Conservation (phyloP, 1,284 basidiomycete species). For the Cryptococcus jaspeensis region DNA sequence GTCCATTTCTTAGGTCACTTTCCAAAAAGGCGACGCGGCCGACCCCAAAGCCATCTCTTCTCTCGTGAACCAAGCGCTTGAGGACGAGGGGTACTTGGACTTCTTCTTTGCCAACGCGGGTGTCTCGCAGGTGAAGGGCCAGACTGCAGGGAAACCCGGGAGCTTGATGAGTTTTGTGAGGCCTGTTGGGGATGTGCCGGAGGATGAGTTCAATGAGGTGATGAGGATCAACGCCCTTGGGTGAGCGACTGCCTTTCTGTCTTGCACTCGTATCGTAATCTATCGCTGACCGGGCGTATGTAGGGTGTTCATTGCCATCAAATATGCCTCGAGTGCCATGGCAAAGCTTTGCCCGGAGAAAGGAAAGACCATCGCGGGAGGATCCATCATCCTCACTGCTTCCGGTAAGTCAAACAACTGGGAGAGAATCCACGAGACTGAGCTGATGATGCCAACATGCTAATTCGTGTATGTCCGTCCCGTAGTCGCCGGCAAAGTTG, state of each 20-base stretch:
- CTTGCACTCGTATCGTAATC: not conserved
- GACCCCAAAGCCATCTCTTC: slow-evolving; percentile 68
- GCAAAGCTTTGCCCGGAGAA: slow-evolving; percentile 61
- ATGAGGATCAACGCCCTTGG: slow-evolving; percentile 80
- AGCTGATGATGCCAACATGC: no score
- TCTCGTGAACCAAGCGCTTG: slow-evolving; percentile 68
- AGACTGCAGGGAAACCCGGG: not conserved
- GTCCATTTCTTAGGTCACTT: no score
- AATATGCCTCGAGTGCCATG: slow-evolving; percentile 82
- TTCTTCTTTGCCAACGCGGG: slow-evolving; percentile 89
- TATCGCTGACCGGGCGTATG: not conserved
- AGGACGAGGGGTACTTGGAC: slow-evolving; percentile 81
- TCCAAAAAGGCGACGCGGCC: slow-evolving; percentile 75
- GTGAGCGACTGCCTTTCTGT: slow-evolving; percentile 53
- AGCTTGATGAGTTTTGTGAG: not conserved
- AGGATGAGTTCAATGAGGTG: slow-evolving; percentile 68
- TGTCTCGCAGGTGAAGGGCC: not conserved
- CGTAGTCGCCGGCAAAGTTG: slow-evolving; percentile 76
- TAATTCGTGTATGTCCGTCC: no score
- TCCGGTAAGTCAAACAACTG: not conserved
- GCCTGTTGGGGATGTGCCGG: slow-evolving; percentile 41
- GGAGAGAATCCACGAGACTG: no score
- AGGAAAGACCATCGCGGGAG: slow-evolving; percentile 67
- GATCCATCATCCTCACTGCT: slow-evolving; percentile 79
- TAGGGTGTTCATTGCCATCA: slow-evolving; percentile 87